Percentiles rank a stretch among this genome's conserved stretches.
These are phyloP conservation scores for Daedaleopsis sinensis DNA, from an alignment of 768 basidiomycete species.

Conservation along the genomic window DNA sequence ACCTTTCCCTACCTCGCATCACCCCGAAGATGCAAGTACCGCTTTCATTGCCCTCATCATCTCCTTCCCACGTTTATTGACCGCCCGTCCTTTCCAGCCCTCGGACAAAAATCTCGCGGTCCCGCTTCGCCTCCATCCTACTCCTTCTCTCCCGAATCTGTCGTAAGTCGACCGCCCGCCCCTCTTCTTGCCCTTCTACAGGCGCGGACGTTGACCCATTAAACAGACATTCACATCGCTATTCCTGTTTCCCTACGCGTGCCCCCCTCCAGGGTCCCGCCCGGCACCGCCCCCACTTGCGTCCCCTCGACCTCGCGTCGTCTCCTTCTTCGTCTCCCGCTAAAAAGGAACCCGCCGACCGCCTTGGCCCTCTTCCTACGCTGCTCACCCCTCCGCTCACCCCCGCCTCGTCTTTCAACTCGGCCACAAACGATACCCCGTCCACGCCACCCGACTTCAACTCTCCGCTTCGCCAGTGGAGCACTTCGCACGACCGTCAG, in stretches of 20 bases:
- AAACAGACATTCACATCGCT: conserved; percentile 51
- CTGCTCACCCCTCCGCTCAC: conserved; percentile 73
- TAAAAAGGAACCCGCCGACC: conserved; percentile 16
- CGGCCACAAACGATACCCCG: conserved; percentile 35
- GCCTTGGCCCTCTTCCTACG: conserved; percentile 30
- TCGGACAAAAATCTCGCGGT: conserved; percentile 16
- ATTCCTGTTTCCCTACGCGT: conserved; percentile 43
- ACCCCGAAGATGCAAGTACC: conserved; percentile 20
- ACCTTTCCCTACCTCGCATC: conserved; percentile 25
- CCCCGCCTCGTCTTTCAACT: conserved; percentile 59
- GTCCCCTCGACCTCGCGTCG: conserved; percentile 37
- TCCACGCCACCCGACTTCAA: conserved; percentile 23
- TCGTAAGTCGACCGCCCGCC: conserved; percentile 43
- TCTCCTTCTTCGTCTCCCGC: conserved; percentile 25
- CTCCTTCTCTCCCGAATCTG: conserved; percentile 73
- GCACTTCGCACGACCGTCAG: conserved; percentile 10
- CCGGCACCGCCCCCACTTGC: conserved; percentile 32
- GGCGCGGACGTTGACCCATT: conserved; percentile 1
- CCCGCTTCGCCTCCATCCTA: conserved; percentile 31
- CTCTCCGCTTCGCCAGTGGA: conserved; percentile 20
- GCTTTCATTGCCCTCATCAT: conserved; percentile 11
- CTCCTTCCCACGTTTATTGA: conserved; percentile 13
- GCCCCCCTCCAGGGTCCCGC: conserved; percentile 34
- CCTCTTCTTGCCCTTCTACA: neutral
- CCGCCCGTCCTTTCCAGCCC: conserved; percentile 9